Conservation (phyloP, 2,329 filamentous ascomycete genomes). For the Fusarium sp. region DNA sequence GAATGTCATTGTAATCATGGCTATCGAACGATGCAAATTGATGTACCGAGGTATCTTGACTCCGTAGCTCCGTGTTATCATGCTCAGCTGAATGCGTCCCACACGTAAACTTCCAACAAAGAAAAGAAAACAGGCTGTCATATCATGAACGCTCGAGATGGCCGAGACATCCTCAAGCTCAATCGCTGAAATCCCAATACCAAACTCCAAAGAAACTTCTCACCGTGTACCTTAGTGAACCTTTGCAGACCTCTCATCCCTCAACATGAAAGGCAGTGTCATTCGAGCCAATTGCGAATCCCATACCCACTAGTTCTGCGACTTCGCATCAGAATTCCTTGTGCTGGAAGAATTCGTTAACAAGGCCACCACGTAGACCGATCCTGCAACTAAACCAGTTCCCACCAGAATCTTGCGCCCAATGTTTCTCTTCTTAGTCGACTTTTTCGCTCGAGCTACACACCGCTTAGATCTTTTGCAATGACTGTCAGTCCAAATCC, state of each 20-base stretch:
- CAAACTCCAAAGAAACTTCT: constrained; percentile 14
- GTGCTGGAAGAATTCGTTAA: constrained; percentile 65
- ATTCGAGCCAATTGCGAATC: not conserved
- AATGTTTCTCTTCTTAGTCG: constrained; percentile 50
- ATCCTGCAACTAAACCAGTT: constrained; percentile 61
- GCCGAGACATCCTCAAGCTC: not conserved
- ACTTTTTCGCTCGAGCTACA: constrained; percentile 26
- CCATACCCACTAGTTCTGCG: constrained; percentile 35
- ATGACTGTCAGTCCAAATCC: constrained; percentile 43
- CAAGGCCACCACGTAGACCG: constrained; percentile 66
- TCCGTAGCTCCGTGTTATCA: constrained; percentile 25
- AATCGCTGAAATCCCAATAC: not conserved
- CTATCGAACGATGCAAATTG: constrained; percentile 5
- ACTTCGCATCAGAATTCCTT: constrained; percentile 45
- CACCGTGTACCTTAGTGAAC: not conserved
- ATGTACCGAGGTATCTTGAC: constrained; percentile 31
- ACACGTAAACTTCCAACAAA: not conserved
- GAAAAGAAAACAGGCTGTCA: not conserved
- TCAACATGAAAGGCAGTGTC: not conserved
- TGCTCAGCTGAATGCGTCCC: not conserved
- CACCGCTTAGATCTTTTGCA: not conserved
- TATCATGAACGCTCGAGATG: not conserved
- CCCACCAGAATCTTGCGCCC: constrained; percentile 61
- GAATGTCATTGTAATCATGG: constrained; percentile 14
- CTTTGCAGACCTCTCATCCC: not conserved